Base-by-base conservation (phyloP, 176 grass and related monocot genomes). In the Cenchrus purpureus region DNA sequence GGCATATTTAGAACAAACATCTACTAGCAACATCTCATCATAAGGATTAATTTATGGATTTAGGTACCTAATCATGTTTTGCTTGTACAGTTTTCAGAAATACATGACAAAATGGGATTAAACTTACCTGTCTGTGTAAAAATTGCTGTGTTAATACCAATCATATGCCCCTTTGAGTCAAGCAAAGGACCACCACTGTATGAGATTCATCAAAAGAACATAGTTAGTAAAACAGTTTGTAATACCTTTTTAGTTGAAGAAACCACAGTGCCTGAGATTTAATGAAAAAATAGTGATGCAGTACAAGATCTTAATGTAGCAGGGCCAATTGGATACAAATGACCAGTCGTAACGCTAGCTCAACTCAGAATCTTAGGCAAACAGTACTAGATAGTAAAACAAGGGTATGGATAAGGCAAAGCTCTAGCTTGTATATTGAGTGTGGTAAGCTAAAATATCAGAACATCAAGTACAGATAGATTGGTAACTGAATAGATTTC, bases 81-180 rank as follows among this genome's bases (percentile, higher is more conserved):
- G 17, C 12, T 32, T 74, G 40, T 55, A 12, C 12, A 12, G 10
- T 73, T 57, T 86, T 49, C 4, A 81, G 52, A 43, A 51, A 81
- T 20, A 40, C 12, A 72, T 67, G 1, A 2, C 15, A 79, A 74
- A 57, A 68, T 62, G 20, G 10, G 48, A 81, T 28, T 29, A 77
- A 28, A 28, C 77, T 79, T 79, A 98, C 93, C 93, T 78, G 97
- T 99, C 61, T 94, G 92, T 82, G 97, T 99, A 71, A 99, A 99
- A 87, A 99, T 99, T 81, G 97, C 97, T 71, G 93, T 96, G 78
- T 99, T 99, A 67, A 99, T 99, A 66, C 93, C 97, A 82, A 96
- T 86, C 93, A 99, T 84, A 83, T 94, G 89, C 77, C 93, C 93
- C 88, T 94, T 96, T 0, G 91, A 99, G 78, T 99, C 91, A 74